Percentiles rank a stretch among this genome's conserved stretches.
phyloP scores from a whole-genome alignment of 257 asterid genomes.

The Lycium ferocissimum region DNA sequence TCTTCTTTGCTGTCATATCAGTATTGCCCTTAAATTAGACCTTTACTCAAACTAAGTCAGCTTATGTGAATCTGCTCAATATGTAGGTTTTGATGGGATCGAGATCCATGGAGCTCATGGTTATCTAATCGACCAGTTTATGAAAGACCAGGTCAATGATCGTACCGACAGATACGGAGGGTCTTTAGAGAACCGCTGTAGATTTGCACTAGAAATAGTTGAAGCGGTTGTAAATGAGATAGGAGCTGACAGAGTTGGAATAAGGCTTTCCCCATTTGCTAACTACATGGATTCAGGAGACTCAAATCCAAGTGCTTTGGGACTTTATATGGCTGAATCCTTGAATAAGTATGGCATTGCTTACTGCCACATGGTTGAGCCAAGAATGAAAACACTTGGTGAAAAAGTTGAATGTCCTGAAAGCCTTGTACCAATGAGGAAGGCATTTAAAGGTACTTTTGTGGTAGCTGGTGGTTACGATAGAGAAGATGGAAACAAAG shows the following conservation, averaged over 20 bases:
- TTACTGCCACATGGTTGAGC: constrained; percentile 76
- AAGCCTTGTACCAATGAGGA: constrained; percentile 62
- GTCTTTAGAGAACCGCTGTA: constrained; percentile 67
- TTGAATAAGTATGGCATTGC: constrained; percentile 53
- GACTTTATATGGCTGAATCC: constrained; percentile 60
- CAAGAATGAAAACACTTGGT: constrained; percentile 48
- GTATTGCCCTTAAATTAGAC: neutral
- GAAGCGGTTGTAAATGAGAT: constrained; percentile 38
- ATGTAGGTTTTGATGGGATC: constrained; percentile 75
- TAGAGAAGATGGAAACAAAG: constrained; percentile 60
- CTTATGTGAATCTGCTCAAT: neutral
- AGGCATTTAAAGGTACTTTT: constrained; percentile 67
- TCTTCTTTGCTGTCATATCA: neutral
- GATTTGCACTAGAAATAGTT: constrained; percentile 56
- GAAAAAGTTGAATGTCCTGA: constrained; percentile 43
- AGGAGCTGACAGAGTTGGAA: constrained; percentile 65
- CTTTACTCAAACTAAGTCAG: neutral
- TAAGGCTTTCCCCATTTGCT: constrained; percentile 70
- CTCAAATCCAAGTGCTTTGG: constrained; percentile 66
- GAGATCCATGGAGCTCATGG: constrained; percentile 90
- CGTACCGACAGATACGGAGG: constrained; percentile 82
- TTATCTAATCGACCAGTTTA: constrained; percentile 68
- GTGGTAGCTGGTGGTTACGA: constrained; percentile 72
- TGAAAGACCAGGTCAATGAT: constrained; percentile 71
- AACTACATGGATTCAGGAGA: constrained; percentile 49